Evolutionary conservation across 169 alveolate species (phyloP).

Genomic region (Babesia microti): DNA sequence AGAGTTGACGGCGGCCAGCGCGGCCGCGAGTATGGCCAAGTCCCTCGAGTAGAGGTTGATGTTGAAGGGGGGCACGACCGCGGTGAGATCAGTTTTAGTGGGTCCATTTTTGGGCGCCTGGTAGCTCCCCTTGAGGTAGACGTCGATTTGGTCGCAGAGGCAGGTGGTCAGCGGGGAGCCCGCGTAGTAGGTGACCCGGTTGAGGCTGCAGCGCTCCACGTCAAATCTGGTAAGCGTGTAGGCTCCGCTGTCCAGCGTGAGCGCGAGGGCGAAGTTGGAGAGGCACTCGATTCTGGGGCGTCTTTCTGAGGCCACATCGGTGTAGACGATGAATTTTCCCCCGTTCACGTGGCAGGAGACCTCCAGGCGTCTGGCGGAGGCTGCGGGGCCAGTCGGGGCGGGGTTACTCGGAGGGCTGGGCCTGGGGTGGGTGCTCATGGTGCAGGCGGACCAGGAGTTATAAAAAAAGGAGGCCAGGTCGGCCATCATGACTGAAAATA

Average conservation of each 20-base stretch:
- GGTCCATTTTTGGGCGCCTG: conserved; percentile 35
- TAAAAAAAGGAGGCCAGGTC: conserved; percentile 29
- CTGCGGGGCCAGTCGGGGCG: no score
- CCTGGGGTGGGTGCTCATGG: conserved; percentile 14
- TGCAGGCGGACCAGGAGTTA: conserved; percentile 20
- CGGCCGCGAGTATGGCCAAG: conserved; percentile 23
- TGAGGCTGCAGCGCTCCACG: conserved; percentile 30
- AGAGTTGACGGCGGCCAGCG: conserved; percentile 20
- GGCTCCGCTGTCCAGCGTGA: conserved; percentile 21
- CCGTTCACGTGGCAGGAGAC: conserved; percentile 18
- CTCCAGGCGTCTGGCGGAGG: no score
- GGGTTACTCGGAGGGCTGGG: no score
- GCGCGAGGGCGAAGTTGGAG: conserved; percentile 41
- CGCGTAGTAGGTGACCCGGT: conserved; percentile 44
- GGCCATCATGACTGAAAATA: conserved; percentile 34
- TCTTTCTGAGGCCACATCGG: conserved; percentile 30
- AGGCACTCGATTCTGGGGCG: conserved; percentile 47
- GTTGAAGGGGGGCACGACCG: conserved; percentile 28
- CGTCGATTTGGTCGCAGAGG: conserved; percentile 25
- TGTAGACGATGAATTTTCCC: conserved; percentile 48
- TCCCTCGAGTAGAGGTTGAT: conserved; percentile 36
- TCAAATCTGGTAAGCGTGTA: conserved; percentile 25
- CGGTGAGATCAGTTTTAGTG: no score
- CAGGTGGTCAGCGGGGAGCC: conserved; percentile 18
- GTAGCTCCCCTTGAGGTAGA: conserved; percentile 36